Percentiles rank a stretch among this genome's conserved stretches.
phyloP scores from a whole-genome alignment of 495 filamentous ascomycete genomes.

The Rostrohypoxylon terebratum region DNA sequence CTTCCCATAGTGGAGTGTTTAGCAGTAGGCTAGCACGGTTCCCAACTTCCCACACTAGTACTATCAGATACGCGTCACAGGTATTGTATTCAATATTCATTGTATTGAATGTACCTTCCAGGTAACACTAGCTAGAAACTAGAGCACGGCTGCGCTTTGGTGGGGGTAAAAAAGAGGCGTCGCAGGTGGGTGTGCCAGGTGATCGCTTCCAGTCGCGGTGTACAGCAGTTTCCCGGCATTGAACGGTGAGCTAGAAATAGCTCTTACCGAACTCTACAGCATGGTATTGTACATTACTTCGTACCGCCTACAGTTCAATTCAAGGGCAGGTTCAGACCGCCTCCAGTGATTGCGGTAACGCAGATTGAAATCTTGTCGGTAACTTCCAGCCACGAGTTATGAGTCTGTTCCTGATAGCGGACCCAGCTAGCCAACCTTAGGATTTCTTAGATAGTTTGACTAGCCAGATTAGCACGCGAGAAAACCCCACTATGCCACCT shows the following conservation, averaged over 20 bases:
- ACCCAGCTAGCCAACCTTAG: slow-evolving; percentile 15
- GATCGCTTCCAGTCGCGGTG: slow-evolving; percentile 10
- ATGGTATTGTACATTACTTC: no score
- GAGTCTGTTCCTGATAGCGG: slow-evolving; percentile 25
- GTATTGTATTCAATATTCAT: no score
- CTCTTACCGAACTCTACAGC: not conserved
- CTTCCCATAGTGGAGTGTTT: slow-evolving; percentile 3
- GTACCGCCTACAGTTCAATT: not conserved
- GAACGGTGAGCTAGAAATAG: not conserved
- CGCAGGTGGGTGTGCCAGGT: not conserved
- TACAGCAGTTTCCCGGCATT: slow-evolving; percentile 3
- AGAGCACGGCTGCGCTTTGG: not conserved
- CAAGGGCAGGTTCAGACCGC: slow-evolving; percentile 12
- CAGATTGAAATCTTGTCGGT: slow-evolving; percentile 7
- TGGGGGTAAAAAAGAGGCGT: slow-evolving; percentile 10
- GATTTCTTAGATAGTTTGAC: not conserved
- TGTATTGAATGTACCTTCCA: no score
- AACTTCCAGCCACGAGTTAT: slow-evolving; percentile 12
- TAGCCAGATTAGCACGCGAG: slow-evolving; percentile 35
- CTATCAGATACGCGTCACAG: not conserved
- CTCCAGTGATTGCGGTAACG: not conserved
- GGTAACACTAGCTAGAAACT: slow-evolving; percentile 6
- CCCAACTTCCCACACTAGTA: not conserved
- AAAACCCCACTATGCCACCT: slow-evolving; percentile 31
- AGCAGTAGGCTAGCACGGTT: not conserved